Conservation (phyloP, 371 early-diverging fungal species). For the Actinomortierella wolfii region DNA sequence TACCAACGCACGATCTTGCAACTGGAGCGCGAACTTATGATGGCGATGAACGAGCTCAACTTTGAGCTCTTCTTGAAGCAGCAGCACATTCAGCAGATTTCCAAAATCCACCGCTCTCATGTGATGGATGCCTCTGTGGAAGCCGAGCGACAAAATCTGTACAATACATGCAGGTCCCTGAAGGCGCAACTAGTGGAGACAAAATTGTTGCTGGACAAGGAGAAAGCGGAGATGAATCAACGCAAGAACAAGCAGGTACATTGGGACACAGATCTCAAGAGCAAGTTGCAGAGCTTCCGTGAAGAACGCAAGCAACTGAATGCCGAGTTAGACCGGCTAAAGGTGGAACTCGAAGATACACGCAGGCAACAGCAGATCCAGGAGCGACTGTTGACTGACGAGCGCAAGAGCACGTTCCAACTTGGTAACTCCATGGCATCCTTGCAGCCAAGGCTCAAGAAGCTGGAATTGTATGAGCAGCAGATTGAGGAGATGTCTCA, state of each 20-base stretch:
- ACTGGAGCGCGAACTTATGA: constrained; percentile 61
- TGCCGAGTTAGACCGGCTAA: constrained; percentile 51
- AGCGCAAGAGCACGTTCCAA: constrained; percentile 53
- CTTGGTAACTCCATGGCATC: constrained; percentile 58
- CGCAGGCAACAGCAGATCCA: constrained; percentile 36
- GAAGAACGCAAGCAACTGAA: constrained; percentile 64
- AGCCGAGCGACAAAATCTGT: constrained; percentile 66
- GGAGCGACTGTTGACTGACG: constrained; percentile 35
- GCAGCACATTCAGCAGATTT: constrained; percentile 71
- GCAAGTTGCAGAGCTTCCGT: constrained; percentile 58
- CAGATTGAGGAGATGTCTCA: constrained; percentile 62
- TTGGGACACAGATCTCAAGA: constrained; percentile 68
- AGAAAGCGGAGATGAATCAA: constrained; percentile 57
- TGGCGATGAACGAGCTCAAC: constrained; percentile 65
- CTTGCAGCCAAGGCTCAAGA: constrained; percentile 53
- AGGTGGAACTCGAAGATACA: constrained; percentile 54
- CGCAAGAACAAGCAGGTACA: constrained; percentile 64
- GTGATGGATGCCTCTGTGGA: constrained; percentile 67
- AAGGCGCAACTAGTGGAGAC: constrained; percentile 61
- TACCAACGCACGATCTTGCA: constrained; percentile 21
- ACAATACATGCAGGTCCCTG: constrained; percentile 61
- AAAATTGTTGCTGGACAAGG: constrained; percentile 53
- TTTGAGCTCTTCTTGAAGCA: constrained; percentile 72
- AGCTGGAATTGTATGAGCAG: constrained; percentile 58
- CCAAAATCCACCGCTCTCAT: constrained; percentile 65